A percentile compares a stretch with the other conserved stretches of the same genome.
phyloP scores from a whole-genome alignment of 306 rosid genomes.

The Quercus glauca region DNA sequence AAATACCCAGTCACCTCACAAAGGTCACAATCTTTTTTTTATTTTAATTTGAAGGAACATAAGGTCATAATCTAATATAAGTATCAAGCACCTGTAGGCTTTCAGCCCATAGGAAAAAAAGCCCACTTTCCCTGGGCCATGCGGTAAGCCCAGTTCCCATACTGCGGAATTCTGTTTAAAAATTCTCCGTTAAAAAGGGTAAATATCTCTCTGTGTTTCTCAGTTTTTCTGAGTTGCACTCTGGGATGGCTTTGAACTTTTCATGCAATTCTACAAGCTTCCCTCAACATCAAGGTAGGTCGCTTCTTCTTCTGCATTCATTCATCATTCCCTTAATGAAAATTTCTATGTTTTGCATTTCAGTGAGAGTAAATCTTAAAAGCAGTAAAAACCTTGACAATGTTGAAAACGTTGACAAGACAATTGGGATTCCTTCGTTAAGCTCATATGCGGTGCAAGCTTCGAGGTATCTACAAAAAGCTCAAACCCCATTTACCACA shows the following conservation, averaged over 20 bases:
- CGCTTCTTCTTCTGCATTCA: neutral
- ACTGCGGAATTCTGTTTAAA: neutral
- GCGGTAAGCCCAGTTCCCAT: too few relatives aligned
- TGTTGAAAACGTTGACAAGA: conserved; percentile 33
- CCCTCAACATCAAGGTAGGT: conserved; percentile 26
- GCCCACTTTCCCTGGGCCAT: too few relatives aligned
- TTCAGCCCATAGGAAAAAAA: too few relatives aligned
- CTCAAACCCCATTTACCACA: neutral
- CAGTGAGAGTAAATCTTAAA: conserved; percentile 10
- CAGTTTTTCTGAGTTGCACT: neutral
- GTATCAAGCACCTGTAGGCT: too few relatives aligned
- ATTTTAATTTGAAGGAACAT: too few relatives aligned
- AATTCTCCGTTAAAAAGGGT: too few relatives aligned
- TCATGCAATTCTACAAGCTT: conserved; percentile 29
- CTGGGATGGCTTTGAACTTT: conserved; percentile 41
- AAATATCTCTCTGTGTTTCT: neutral
- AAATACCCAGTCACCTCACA: too few relatives aligned
- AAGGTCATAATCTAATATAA: too few relatives aligned
- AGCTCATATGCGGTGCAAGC: conserved; percentile 68
- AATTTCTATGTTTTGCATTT: neutral
- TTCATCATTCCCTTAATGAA: neutral
- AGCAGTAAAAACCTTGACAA: conserved; percentile 27
- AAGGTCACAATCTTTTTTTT: too few relatives aligned
- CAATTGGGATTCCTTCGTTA: conserved; percentile 35
- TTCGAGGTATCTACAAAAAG: conserved; percentile 53